Conservation (phyloP, 495 filamentous ascomycete genomes). For the Penicillium paxilli region DNA sequence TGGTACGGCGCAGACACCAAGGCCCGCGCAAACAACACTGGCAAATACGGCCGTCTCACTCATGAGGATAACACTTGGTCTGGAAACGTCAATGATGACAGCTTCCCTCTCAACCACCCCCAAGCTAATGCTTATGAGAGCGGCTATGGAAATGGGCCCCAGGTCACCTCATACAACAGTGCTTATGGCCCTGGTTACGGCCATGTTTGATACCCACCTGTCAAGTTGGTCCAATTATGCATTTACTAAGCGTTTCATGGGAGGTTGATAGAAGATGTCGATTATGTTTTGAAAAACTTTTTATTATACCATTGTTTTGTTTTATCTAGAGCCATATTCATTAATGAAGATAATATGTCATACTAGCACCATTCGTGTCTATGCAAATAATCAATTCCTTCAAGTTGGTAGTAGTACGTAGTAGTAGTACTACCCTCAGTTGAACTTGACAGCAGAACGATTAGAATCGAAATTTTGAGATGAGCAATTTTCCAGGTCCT, state of each 20-base stretch:
- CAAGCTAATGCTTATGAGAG: background rate
- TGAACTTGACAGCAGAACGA: too few relatives aligned
- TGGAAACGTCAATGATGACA: background rate
- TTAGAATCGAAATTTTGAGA: too few relatives aligned
- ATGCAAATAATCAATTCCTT: too few relatives aligned
- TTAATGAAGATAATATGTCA: background rate
- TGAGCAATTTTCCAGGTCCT: too few relatives aligned
- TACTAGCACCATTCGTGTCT: too few relatives aligned
- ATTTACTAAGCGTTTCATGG: background rate
- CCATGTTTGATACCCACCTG: background rate
- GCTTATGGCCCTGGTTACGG: background rate
- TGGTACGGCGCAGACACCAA: constrained; percentile 11
- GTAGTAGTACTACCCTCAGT: too few relatives aligned
- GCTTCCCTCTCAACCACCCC: background rate
- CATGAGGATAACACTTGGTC: background rate
- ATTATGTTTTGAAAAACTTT: too few relatives aligned
- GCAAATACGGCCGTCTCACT: background rate
- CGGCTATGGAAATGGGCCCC: background rate
- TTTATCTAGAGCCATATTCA: background rate
- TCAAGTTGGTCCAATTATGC: too few relatives aligned
- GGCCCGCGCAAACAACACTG: background rate
- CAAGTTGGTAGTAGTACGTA: too few relatives aligned
- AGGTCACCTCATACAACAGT: background rate
- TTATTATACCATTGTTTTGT: background rate
- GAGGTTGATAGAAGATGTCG: too few relatives aligned